phyloP scores from a whole-genome alignment of 768 basidiomycete genomes.

The Collybia sp. region DNA sequence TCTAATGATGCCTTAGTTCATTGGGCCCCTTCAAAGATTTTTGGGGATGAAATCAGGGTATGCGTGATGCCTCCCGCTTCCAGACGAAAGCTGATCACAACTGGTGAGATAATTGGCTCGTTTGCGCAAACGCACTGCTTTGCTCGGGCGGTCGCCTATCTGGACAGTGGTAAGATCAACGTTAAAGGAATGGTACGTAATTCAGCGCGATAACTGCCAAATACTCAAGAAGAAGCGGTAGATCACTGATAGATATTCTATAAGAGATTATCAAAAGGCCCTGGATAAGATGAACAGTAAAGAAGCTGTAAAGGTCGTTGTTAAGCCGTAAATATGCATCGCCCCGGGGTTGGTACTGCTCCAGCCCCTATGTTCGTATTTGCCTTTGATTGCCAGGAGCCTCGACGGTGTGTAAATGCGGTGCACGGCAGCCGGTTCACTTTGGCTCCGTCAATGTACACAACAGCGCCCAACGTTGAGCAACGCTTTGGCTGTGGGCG shows the following conservation, averaged over 20 bases:
- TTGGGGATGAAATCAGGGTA: conserved; percentile 67
- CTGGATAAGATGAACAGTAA: conserved; percentile 63
- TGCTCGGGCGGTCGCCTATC: conserved; percentile 73
- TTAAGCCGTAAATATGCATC: conserved; percentile 27
- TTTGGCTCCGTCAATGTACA: too few species aligned
- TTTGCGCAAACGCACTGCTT: conserved; percentile 78
- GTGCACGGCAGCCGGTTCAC: too few species aligned
- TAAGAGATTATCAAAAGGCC: conserved; percentile 60
- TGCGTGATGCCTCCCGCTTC: too few species aligned
- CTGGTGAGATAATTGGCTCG: conserved; percentile 57
- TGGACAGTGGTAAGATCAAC: conserved; percentile 68
- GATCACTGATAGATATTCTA: conserved; percentile 53
- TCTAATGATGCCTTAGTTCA: conserved; percentile 61
- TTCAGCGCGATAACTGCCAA: neutral
- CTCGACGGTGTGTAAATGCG: too few species aligned
- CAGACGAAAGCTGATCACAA: conserved; percentile 3
- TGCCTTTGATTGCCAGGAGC: too few species aligned
- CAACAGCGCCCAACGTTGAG: too few species aligned
- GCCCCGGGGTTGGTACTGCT: neutral
- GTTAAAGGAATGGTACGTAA: conserved; percentile 45
- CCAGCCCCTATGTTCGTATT: neutral
- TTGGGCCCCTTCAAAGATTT: conserved; percentile 75
- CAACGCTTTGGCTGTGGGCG: too few species aligned
- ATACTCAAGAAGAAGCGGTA: conserved; percentile 3
- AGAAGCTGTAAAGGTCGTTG: conserved; percentile 46